Evolutionary conservation across 2,329 filamentous ascomycete species (phyloP).

Genomic region (Neobulgaria alba): DNA sequence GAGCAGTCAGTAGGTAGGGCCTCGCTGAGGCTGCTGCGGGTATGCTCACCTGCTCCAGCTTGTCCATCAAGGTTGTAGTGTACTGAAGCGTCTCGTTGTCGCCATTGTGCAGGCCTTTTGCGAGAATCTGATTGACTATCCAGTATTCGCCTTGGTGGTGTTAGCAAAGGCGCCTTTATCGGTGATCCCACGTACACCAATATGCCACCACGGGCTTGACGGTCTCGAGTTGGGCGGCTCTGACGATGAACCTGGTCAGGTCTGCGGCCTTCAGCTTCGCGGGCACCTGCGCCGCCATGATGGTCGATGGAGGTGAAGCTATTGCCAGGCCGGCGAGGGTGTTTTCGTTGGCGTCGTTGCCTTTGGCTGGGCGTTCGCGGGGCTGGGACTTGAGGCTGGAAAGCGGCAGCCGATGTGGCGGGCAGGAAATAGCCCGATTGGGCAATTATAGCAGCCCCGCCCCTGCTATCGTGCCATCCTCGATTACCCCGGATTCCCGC

Average conservation of each 20-base stretch:
- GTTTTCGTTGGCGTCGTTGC: background rate
- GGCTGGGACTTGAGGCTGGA: background rate
- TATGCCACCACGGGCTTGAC: constrained; percentile 86
- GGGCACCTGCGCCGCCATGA: constrained; percentile 67
- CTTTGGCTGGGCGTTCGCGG: too few relatives aligned
- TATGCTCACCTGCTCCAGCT: constrained; percentile 75
- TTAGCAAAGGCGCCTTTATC: constrained; percentile 11
- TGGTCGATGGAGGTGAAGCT: background rate
- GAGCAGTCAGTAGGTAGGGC: constrained; percentile 2
- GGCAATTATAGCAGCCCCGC: constrained; percentile 1
- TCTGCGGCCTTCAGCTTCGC: constrained; percentile 69
- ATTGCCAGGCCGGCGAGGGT: background rate
- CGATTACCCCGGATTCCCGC: constrained; percentile 18
- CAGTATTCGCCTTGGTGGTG: constrained; percentile 69
- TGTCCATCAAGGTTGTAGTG: constrained; percentile 81
- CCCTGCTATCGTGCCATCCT: background rate
- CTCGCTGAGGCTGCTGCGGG: constrained; percentile 4
- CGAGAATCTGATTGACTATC: constrained; percentile 85
- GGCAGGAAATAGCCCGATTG: constrained; percentile 4
- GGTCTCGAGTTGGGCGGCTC: constrained; percentile 75
- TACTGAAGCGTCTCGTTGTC: constrained; percentile 74
- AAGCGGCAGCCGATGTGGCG: background rate
- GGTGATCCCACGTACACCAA: constrained; percentile 63
- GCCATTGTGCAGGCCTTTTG: constrained; percentile 66
- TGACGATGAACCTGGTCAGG: constrained; percentile 72